These are phyloP conservation scores for Fusarium verrucosum DNA, from an alignment of 2,329 filamentous ascomycete genomes.

Conservation along the genomic window DNA sequence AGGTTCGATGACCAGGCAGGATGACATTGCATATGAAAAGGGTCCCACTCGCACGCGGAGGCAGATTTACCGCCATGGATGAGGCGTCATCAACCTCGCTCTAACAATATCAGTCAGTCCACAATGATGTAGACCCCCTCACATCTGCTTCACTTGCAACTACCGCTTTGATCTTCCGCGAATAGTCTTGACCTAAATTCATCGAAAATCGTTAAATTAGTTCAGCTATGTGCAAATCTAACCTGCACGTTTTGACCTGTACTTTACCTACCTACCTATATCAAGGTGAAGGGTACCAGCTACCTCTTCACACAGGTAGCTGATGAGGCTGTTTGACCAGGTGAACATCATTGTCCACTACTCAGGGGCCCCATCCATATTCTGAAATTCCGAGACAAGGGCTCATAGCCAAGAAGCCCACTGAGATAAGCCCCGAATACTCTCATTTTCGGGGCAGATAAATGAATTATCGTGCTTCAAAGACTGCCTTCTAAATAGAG, in stretches of 20 bases:
- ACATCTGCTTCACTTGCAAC: constrained; percentile 2
- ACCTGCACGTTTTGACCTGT: background rate
- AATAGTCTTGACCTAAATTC: background rate
- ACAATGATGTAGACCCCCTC: constrained; percentile 42
- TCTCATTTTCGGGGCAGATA: constrained; percentile 2
- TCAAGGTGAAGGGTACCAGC: background rate
- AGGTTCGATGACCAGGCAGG: constrained; percentile 10
- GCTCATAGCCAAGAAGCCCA: constrained; percentile 6
- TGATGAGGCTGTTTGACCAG: constrained; percentile 11
- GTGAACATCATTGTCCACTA: constrained; percentile 6
- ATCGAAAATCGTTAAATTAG: background rate
- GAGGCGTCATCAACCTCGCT: constrained; percentile 43
- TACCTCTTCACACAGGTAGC: background rate
- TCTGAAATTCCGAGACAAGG: constrained; percentile 1
- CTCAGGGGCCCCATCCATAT: constrained; percentile 4
- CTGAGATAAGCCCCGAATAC: background rate
- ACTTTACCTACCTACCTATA: background rate
- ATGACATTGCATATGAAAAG: constrained; percentile 30
- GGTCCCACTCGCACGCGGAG: constrained; percentile 27
- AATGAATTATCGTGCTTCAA: background rate
- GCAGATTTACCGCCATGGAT: constrained; percentile 32
- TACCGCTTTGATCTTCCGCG: background rate
- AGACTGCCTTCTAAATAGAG: background rate
- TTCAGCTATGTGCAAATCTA: no score
- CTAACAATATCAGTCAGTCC: constrained; percentile 44